Conservation (phyloP, 2,329 filamentous ascomycete species). For the Gyromitra esculenta region DNA sequence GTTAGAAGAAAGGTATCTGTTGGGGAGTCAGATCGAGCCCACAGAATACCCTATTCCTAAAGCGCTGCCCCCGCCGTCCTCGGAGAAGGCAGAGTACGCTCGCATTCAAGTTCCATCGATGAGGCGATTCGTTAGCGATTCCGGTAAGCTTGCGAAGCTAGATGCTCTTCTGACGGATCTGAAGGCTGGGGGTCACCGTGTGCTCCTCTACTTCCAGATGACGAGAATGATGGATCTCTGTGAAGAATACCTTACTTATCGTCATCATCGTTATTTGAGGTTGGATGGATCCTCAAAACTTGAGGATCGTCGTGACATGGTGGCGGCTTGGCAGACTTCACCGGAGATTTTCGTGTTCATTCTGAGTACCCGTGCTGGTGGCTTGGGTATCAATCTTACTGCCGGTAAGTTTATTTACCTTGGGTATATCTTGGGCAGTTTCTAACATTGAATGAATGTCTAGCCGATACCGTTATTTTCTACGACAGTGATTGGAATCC, state of each 20-base stretch:
- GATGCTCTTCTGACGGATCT: conserved; percentile 87
- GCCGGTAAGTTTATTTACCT: conserved; percentile 64
- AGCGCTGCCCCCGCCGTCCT: conserved; percentile 80
- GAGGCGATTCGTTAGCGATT: conserved; percentile 96
- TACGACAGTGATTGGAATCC: conserved; percentile 99
- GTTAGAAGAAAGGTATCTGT: conserved; percentile 75
- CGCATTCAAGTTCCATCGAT: conserved; percentile 94
- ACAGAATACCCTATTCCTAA: conserved; percentile 71
- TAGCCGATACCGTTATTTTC: conserved; percentile 94
- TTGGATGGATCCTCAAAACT: conserved; percentile 97
- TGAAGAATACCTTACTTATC: conserved; percentile 98
- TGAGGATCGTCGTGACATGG: conserved; percentile 94
- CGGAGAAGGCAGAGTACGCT: conserved; percentile 83
- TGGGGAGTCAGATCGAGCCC: conserved; percentile 76
- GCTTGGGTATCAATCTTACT: conserved; percentile 96
- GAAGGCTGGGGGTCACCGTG: conserved; percentile 91
- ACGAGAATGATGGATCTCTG: conserved; percentile 99
- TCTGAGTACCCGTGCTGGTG: conserved; percentile 93
- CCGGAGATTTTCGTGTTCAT: conserved; percentile 98
- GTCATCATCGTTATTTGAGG: conserved; percentile 98
- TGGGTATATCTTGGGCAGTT: background rate
- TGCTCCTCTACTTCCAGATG: conserved; percentile 99
- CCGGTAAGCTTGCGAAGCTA: conserved; percentile 91
- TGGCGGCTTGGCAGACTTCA: conserved; percentile 93
- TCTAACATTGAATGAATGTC: conserved; percentile 15